These are phyloP conservation scores for Spathaspora girioi DNA, from an alignment of 805 yeast species.

Conservation along the genomic window DNA sequence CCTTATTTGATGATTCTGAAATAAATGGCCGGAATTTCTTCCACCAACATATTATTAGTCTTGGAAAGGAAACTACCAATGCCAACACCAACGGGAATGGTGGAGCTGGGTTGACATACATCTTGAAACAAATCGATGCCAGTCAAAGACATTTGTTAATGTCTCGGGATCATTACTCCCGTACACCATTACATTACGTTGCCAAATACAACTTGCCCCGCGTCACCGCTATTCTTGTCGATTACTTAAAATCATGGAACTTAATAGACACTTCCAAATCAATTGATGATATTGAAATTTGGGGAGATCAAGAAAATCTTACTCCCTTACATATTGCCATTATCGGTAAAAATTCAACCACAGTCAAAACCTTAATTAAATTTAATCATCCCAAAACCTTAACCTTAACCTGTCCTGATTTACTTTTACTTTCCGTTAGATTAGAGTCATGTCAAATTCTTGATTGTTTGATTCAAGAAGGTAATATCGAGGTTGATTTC, in stretches of 20 bases:
- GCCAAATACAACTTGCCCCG: constrained; percentile 75
- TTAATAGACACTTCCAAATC: constrained; percentile 46
- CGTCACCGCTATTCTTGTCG: constrained; percentile 55
- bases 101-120: constrained; percentile 37
- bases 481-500: constrained; percentile 63
- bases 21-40: constrained; percentile 79
- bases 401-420: constrained; percentile 50
- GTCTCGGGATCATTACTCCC: constrained; percentile 67
- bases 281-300: constrained; percentile 51
- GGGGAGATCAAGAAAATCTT: constrained; percentile 78
- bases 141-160: constrained; percentile 34
- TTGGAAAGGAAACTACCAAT: constrained; percentile 57
- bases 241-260: constrained; percentile 55
- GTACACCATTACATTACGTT: constrained; percentile 89
- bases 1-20: constrained; percentile 56
- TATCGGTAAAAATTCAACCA: constrained; percentile 76
- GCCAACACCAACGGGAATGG: constrained; percentile 10
- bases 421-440: constrained; percentile 66
- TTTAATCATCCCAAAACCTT: constrained; percentile 36
- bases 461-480: constrained; percentile 46
- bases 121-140: constrained; percentile 47
- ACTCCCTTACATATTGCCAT: constrained; percentile 85
- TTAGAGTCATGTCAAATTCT: constrained; percentile 59
- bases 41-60: constrained; percentile 76
- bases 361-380: constrained; percentile 57